These are phyloP conservation scores for Lasiosphaeria miniovina DNA, from an alignment of 495 filamentous ascomycete species.

Conservation along the genomic window DNA sequence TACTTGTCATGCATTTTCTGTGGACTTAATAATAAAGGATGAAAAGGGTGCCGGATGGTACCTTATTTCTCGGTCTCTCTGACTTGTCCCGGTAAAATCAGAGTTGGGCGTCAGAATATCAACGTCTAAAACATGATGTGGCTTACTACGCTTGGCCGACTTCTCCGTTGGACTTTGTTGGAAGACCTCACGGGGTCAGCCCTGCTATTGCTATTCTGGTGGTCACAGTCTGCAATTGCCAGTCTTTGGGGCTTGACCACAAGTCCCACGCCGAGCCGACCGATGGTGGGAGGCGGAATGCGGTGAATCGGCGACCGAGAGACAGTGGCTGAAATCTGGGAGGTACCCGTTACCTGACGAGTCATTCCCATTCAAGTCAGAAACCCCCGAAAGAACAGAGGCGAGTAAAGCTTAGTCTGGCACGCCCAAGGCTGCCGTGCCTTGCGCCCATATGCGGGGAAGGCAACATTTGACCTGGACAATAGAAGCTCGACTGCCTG, in stretches of 20 bases:
- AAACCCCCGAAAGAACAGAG: too few relatives aligned
- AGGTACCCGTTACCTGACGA: too few relatives aligned
- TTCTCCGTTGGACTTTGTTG: not conserved
- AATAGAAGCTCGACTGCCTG: too few relatives aligned
- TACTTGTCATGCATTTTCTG: not conserved
- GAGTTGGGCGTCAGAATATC: constrained; percentile 5
- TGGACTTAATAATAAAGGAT: not conserved
- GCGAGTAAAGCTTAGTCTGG: too few relatives aligned
- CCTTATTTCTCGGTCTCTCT: not conserved
- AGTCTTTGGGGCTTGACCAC: not conserved
- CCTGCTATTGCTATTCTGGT: not conserved
- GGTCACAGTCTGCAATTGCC: not conserved
- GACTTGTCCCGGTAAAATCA: not conserved
- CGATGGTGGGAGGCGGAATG: constrained; percentile 6
- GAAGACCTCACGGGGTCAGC: not conserved
- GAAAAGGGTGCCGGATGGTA: not conserved
- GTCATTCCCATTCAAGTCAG: too few relatives aligned
- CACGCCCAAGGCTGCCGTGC: too few relatives aligned
- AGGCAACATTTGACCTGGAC: too few relatives aligned
- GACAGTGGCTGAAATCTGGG: not conserved
- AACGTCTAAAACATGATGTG: not conserved
- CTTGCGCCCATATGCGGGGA: too few relatives aligned
- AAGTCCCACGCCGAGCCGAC: not conserved
- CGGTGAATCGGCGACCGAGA: constrained; percentile 1
- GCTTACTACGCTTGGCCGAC: not conserved